Conservation (phyloP, 345 rosid species). For the Raphanus sativus region DNA sequence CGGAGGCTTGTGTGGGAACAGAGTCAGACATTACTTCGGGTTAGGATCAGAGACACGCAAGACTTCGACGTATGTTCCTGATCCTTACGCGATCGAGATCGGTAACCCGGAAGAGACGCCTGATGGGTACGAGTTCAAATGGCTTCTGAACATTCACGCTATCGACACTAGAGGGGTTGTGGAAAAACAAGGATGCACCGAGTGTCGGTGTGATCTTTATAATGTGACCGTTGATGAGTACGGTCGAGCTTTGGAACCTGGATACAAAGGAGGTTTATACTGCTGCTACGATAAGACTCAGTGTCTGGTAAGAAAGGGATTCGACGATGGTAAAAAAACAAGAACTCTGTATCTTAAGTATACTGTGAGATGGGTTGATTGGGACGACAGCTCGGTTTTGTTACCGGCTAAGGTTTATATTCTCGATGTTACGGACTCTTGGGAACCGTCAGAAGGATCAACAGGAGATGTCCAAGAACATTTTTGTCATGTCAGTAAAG, state of each 20-base stretch:
- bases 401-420: slow-evolving; percentile 69
- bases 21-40: slow-evolving; percentile 61
- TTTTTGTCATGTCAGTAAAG: slow-evolving; percentile 55
- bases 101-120: slow-evolving; percentile 69
- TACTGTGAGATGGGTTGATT: slow-evolving; percentile 69
- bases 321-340: slow-evolving; percentile 42
- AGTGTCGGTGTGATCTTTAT: slow-evolving; percentile 73
- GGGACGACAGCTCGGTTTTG: slow-evolving; percentile 52
- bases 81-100: slow-evolving; percentile 81
- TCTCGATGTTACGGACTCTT: slow-evolving; percentile 74
- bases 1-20: slow-evolving; percentile 61
- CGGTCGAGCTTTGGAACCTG: slow-evolving; percentile 52
- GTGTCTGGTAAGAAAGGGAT: slow-evolving; percentile 58
- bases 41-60: slow-evolving; percentile 82
- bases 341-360: slow-evolving; percentile 59
- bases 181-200: slow-evolving; percentile 72
- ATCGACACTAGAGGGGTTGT: slow-evolving; percentile 82
- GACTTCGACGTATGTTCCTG: slow-evolving; percentile 65
- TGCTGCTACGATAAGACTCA: slow-evolving; percentile 75
- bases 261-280: slow-evolving; percentile 61
- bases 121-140: slow-evolving; percentile 62
- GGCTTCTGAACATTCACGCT: slow-evolving; percentile 82
- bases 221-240: slow-evolving; percentile 58
- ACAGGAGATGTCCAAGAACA: slow-evolving; percentile 44
- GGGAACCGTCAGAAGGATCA: slow-evolving; percentile 44